Evolutionary conservation across 2,329 filamentous ascomycete genomes (phyloP), one percentile per base, ranked within the genome.

Genomic region (Stachybotrys elegans): DNA sequence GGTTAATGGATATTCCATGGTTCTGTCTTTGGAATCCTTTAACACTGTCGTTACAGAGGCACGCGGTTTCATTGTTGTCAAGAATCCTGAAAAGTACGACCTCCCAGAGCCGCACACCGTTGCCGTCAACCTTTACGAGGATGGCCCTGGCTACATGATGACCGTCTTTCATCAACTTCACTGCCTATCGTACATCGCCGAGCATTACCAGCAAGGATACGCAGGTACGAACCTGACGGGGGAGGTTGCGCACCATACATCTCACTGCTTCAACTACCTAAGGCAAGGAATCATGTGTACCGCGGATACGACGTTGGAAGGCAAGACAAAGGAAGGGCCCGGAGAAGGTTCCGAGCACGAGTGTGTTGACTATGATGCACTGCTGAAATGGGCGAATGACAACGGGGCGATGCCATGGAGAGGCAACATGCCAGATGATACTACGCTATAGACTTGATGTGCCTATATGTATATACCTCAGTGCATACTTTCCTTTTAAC

Each of bases 221-320:
- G 43, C 32, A 7, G 43, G 39, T 13, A 22, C 16, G 17, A 19
- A 13, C 32, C 17, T 35, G 16, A 35, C 32, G 16, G 17, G 17
- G 16, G 32, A 35, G 32, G 32, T 35, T 8, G 32, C 32, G 12
- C 32, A 35, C 32, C 67, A 70, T 47, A 69, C 63, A 51, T 57
- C 42, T 7, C 45, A 70, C 51, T 69, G 66, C 53, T 60, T 69
- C 45, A 64, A 66, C 45, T 69, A 69, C 40, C 55, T 69, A 45
- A 56, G 66, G 6, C 65, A 69, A 44, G 59, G 61, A 4, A 60
- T 67, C 44, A 66, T 68, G 63, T 69, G 66, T 34, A 56, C 56
- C 8, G 60, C 58, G 2, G 48, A 51, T 22, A 31, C 45, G 25
- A 51, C 46, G 3, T 36, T 51, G 2, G 48, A 51, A 42, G 32